Percentiles rank a stretch among this genome's conserved stretches.
Conservation (phyloP, 176 grass and related monocot species). For the Ensete ventricosum region DNA sequence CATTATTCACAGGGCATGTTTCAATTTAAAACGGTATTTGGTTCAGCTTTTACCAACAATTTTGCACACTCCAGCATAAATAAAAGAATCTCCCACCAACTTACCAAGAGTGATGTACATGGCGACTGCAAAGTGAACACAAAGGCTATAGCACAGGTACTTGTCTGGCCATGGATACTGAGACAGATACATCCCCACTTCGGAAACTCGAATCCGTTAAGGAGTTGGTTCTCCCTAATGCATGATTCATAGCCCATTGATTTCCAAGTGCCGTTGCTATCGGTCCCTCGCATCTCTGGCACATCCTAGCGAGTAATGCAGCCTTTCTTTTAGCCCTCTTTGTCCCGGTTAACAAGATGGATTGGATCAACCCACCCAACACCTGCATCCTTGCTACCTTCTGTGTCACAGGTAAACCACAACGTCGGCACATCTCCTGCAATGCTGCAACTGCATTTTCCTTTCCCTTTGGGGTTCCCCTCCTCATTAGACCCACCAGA, state of each 20-base stretch:
- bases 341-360: conserved; percentile 52
- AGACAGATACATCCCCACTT: conserved; percentile 18
- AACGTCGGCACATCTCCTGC: conserved; percentile 70
- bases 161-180: conserved; percentile 4
- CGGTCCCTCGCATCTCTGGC: conserved; percentile 48
- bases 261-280: conserved; percentile 33
- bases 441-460: conserved; percentile 92
- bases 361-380: conserved; percentile 53
- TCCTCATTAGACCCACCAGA: conserved; percentile 65
- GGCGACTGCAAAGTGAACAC: neutral
- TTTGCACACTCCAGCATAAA: conserved; percentile 8
- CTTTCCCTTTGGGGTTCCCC: conserved; percentile 85
- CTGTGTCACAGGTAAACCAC: conserved; percentile 41
- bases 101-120: conserved; percentile 3
- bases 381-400: conserved; percentile 49
- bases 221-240: conserved; percentile 34
- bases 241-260: conserved; percentile 36
- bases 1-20: conserved; percentile 6
- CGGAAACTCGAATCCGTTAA: conserved; percentile 14
- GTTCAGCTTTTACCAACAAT: conserved; percentile 1
- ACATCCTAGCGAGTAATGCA: conserved; percentile 62
- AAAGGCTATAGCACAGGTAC: conserved; percentile 10
- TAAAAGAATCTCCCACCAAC: conserved; percentile 35
- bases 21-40: neutral
- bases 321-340: conserved; percentile 93